Evolutionary conservation across 2,329 filamentous ascomycete species (phyloP).

Genomic region (Fonsecaea monophora): DNA sequence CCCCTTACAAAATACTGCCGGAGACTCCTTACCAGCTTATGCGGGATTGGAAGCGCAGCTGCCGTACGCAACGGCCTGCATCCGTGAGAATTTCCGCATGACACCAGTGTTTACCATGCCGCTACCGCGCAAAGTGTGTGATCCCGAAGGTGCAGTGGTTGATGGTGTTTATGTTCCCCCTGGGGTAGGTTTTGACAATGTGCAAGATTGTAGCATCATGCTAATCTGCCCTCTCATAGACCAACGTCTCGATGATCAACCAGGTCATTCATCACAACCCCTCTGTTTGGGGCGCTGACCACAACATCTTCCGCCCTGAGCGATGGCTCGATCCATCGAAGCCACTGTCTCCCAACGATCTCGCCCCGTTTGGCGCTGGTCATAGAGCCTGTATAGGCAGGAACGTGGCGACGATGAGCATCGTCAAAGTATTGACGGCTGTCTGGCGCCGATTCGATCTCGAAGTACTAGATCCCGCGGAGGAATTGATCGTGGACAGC

Average conservation of each 20-base stretch:
- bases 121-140: conserved; percentile 16
- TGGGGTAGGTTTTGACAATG: conserved; percentile 18
- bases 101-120: conserved; percentile 25
- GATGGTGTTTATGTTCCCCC: conserved; percentile 21
- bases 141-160: conserved; percentile 14
- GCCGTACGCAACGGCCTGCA: conserved; percentile 24
- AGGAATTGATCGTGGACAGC: conserved; percentile 22
- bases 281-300: conserved; percentile 24
- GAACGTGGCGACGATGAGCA: conserved; percentile 51
- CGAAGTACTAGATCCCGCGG: conserved; percentile 15
- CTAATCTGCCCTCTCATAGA: conserved; percentile 3
- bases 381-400: conserved; percentile 58
- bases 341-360: conserved; percentile 50
- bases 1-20: neutral
- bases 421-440: conserved; percentile 25
- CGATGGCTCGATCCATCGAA: conserved; percentile 53
- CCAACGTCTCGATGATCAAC: conserved; percentile 24
- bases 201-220: neutral
- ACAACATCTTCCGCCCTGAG: conserved; percentile 52
- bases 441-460: conserved; percentile 22
- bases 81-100: conserved; percentile 25
- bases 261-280: conserved; percentile 27
- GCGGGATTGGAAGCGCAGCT: conserved; percentile 29
- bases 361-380: conserved; percentile 59
- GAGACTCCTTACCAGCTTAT: conserved; percentile 12